A percentile compares a stretch with the other conserved stretches of the same genome.
phyloP scores from a whole-genome alignment of 2,329 filamentous ascomycete species.

The Venturia carpophila region DNA sequence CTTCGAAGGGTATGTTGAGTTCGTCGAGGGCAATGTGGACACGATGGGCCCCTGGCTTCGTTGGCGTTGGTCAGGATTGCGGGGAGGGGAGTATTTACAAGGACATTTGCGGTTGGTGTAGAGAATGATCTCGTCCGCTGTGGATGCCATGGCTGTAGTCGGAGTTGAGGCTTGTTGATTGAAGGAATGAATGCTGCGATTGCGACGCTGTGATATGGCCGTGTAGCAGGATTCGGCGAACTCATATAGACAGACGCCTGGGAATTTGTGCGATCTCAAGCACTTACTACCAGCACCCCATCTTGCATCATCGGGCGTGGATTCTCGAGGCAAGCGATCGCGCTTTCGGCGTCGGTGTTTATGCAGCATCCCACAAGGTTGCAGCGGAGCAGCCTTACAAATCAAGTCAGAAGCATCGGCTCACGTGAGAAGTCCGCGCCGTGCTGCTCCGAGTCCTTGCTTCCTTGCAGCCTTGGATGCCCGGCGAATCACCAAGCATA shows the following conservation, averaged over 20 bases:
- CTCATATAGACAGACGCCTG: neutral
- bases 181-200: neutral
- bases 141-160: conserved; percentile 2
- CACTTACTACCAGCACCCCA: neutral
- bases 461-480: too few species aligned
- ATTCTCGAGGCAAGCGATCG: neutral
- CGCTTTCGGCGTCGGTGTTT: neutral
- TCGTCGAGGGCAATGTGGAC: conserved; percentile 12
- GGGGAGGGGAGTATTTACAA: neutral
- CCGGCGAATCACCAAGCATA: too few species aligned
- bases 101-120: conserved; percentile 15
- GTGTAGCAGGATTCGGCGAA: neutral
- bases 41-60: conserved; percentile 5
- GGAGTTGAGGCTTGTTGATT: neutral
- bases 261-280: neutral
- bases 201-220: neutral
- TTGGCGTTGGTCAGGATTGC: neutral
- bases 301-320: conserved; percentile 10
- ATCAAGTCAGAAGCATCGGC: neutral
- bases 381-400: neutral
- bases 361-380: neutral
- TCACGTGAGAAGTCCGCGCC: too few species aligned
- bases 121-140: neutral
- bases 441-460: too few species aligned
- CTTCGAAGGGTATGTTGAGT: conserved; percentile 10